phyloP scores from a whole-genome alignment of 306 rosid species.

The Dryas alaskensis region DNA sequence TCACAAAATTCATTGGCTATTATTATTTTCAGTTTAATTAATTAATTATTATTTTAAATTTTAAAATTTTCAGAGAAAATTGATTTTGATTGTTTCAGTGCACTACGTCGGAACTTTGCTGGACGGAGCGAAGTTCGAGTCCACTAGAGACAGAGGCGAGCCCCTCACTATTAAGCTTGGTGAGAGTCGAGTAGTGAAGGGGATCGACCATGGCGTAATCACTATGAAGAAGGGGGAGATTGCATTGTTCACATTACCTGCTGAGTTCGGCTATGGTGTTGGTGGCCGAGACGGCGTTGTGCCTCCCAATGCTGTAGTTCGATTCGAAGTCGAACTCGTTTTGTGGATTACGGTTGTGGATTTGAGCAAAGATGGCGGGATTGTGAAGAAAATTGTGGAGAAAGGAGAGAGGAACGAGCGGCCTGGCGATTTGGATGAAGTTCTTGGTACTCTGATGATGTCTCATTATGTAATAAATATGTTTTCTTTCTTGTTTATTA shows the following conservation, averaged over 20 bases:
- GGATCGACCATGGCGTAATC: slow-evolving; percentile 48
- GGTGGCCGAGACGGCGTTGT: slow-evolving; percentile 11
- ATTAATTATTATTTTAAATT: not conserved
- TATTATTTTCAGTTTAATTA: not conserved
- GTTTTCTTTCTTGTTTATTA: not conserved
- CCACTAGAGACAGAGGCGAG: slow-evolving; percentile 45
- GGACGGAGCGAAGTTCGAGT: slow-evolving; percentile 50
- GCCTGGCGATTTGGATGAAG: slow-evolving; percentile 65
- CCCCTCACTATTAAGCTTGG: slow-evolving; percentile 52
- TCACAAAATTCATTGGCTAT: too few species aligned
- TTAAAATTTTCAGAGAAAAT: not conserved
- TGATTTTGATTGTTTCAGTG: slow-evolving; percentile 34
- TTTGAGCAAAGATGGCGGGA: slow-evolving; percentile 61
- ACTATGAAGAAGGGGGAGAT: slow-evolving; percentile 66
- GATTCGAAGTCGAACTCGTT: slow-evolving; percentile 58
- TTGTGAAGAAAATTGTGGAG: slow-evolving; percentile 60
- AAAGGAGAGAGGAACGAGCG: slow-evolving; percentile 37
- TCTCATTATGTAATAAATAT: slow-evolving; percentile 9
- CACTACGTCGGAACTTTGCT: slow-evolving; percentile 49
- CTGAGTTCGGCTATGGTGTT: slow-evolving; percentile 27
- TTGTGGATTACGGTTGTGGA: slow-evolving; percentile 60
- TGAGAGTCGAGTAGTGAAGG: slow-evolving; percentile 47
- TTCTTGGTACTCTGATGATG: slow-evolving; percentile 50
- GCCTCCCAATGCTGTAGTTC: slow-evolving; percentile 33
- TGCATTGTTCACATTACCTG: slow-evolving; percentile 53